A percentile compares a stretch with the other conserved stretches of the same genome.
Conservation (phyloP, 148 eudicot genomes). For the Rhododendron simsii region DNA sequence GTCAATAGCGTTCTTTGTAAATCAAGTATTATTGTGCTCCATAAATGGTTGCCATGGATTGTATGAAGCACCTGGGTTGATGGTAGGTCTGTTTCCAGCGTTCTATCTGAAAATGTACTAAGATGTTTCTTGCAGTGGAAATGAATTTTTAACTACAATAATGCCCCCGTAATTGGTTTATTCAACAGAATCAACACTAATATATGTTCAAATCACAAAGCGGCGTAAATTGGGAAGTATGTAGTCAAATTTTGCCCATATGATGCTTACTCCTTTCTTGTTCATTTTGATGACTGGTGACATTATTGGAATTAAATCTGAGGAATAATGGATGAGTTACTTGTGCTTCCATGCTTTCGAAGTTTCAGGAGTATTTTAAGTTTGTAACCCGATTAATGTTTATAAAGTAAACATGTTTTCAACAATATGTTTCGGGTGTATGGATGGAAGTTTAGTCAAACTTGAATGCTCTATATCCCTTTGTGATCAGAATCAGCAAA, state of each 20-base stretch:
- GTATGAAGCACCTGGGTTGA: neutral
- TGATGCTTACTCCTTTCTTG: neutral
- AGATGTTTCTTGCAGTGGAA: neutral
- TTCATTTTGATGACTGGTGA: neutral
- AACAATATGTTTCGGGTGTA: neutral
- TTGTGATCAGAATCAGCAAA: neutral
- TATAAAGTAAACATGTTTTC: neutral
- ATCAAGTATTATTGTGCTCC: neutral
- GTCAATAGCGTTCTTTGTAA: neutral
- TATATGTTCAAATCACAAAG: neutral
- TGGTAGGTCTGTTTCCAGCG: neutral
- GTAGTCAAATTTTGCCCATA: neutral
- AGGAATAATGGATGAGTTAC: neutral
- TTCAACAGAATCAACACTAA: neutral
- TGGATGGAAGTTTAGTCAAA: neutral
- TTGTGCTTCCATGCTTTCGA: neutral
- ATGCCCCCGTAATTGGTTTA: neutral
- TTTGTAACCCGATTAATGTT: neutral
- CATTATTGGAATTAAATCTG: neutral
- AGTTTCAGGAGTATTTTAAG: neutral
- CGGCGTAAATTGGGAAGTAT: neutral
- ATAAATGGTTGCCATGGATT: neutral
- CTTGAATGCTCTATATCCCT: neutral
- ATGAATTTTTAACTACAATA: neutral
- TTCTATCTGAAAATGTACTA: neutral